Evolutionary conservation across 2,329 filamentous ascomycete species (phyloP).

Genomic region (Cytospora schulzeri): DNA sequence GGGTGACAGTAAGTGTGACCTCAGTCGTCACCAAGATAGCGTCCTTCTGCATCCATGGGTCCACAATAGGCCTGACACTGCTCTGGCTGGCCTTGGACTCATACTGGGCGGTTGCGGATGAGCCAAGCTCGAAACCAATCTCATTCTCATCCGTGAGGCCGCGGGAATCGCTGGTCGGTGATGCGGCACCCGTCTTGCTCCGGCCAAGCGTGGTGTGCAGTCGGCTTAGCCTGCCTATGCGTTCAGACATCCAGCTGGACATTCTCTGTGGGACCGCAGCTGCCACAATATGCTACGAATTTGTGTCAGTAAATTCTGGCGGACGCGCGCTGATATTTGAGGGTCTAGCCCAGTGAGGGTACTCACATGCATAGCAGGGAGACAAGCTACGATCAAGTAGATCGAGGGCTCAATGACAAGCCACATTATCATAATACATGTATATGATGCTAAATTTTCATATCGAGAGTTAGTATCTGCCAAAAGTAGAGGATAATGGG

Average conservation of each 20-base stretch:
- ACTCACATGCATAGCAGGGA: constrained; percentile 26
- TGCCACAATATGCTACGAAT: constrained; percentile 16
- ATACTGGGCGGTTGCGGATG: not conserved
- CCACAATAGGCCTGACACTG: not conserved
- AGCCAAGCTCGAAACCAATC: constrained; percentile 9
- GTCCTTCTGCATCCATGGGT: constrained; percentile 12
- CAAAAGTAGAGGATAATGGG: too few species aligned
- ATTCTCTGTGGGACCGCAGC: constrained; percentile 3
- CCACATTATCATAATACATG: constrained; percentile 24
- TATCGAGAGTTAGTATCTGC: too few species aligned
- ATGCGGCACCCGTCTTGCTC: constrained; percentile 12
- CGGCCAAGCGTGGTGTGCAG: constrained; percentile 8
- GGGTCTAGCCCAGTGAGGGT: not conserved
- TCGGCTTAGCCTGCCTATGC: constrained; percentile 6
- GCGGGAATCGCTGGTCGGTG: constrained; percentile 19
- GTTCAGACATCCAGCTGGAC: constrained; percentile 17
- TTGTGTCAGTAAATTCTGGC: not conserved
- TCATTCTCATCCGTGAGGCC: constrained; percentile 16
- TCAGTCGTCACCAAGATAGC: constrained; percentile 25
- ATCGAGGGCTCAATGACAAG: constrained; percentile 22
- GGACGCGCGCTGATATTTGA: not conserved
- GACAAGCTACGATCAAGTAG: constrained; percentile 23
- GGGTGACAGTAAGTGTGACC: constrained; percentile 16
- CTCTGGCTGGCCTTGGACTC: constrained; percentile 2
- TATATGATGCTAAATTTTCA: too few species aligned